Evolutionary conservation across 2,329 filamentous ascomycete species (phyloP).

Genomic region (Byssoonygena ceratinophila): DNA sequence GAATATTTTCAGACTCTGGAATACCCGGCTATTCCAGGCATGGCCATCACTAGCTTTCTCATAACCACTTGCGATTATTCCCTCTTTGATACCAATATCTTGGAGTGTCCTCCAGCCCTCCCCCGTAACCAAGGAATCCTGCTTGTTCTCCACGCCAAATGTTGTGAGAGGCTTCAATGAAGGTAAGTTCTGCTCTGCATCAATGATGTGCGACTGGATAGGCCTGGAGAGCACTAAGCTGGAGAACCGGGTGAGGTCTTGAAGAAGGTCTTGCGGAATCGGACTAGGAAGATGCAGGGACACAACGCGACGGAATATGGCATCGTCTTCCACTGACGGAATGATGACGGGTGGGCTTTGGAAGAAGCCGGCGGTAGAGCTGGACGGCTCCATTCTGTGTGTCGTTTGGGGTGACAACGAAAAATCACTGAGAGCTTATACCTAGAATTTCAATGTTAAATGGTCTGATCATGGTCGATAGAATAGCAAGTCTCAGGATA

Average conservation of each 20-base stretch:
- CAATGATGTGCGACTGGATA: slow-evolving; percentile 16
- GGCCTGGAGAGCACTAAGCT: slow-evolving; percentile 18
- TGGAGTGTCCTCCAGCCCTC: slow-evolving; percentile 23
- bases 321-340: slow-evolving; percentile 19
- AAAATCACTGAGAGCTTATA: neutral
- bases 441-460: too few species aligned
- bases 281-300: slow-evolving; percentile 20
- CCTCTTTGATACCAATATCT: slow-evolving; percentile 21
- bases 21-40: slow-evolving; percentile 20
- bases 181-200: slow-evolving; percentile 20
- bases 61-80: slow-evolving; percentile 21
- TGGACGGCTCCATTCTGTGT: slow-evolving; percentile 20
- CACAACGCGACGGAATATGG: slow-evolving; percentile 18
- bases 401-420: neutral
- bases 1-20: slow-evolving; percentile 20
- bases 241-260: slow-evolving; percentile 20
- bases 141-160: slow-evolving; percentile 21
- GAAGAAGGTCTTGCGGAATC: slow-evolving; percentile 15
- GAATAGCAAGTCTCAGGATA: neutral
- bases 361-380: slow-evolving; percentile 22
- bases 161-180: slow-evolving; percentile 20
- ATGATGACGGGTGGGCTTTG: slow-evolving; percentile 18
- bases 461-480: too few species aligned
- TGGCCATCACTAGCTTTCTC: slow-evolving; percentile 8
- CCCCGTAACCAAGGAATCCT: slow-evolving; percentile 21